These are phyloP conservation scores for Parastagonospora avenae DNA, from an alignment of 2,329 filamentous ascomycete species.

Conservation along the genomic window DNA sequence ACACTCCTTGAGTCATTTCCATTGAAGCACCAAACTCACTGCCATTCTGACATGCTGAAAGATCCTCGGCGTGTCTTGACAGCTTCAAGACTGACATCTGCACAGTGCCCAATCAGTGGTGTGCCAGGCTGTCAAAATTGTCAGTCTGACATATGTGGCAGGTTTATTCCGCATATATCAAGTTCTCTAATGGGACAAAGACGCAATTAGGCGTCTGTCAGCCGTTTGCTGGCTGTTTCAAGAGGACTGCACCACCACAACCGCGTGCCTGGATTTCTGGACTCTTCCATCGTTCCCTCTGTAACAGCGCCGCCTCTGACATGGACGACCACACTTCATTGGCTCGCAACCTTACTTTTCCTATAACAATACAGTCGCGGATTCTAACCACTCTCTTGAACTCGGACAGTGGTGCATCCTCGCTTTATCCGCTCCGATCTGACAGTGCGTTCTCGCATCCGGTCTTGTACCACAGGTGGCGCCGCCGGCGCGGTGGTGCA, in stretches of 20 bases:
- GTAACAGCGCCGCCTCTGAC: not conserved
- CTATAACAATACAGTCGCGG: constrained; percentile 8
- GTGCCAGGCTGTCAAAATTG: constrained; percentile 1
- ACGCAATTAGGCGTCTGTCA: constrained; percentile 10
- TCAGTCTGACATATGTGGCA: not conserved
- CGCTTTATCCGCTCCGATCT: constrained; percentile 5
- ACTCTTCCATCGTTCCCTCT: constrained; percentile 6
- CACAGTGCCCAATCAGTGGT: not conserved
- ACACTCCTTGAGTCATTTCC: too few species aligned
- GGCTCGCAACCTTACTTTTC: constrained; percentile 25
- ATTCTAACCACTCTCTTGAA: constrained; percentile 9
- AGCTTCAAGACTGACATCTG: not conserved
- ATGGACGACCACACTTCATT: constrained; percentile 18
- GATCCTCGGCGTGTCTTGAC: too few species aligned
- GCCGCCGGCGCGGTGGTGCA: constrained; percentile 15
- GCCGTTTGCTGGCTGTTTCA: constrained; percentile 2
- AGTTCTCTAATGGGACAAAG: not conserved
- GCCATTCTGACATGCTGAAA: too few species aligned
- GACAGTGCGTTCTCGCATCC: constrained; percentile 5
- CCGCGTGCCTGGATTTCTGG: not conserved
- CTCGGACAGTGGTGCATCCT: constrained; percentile 10
- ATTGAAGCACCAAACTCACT: too few species aligned
- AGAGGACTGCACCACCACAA: constrained; percentile 1
- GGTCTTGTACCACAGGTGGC: constrained; percentile 22
- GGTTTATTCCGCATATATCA: not conserved